Conservation (phyloP, 2,329 filamentous ascomycete species). For the Neurospora crassa region DNA sequence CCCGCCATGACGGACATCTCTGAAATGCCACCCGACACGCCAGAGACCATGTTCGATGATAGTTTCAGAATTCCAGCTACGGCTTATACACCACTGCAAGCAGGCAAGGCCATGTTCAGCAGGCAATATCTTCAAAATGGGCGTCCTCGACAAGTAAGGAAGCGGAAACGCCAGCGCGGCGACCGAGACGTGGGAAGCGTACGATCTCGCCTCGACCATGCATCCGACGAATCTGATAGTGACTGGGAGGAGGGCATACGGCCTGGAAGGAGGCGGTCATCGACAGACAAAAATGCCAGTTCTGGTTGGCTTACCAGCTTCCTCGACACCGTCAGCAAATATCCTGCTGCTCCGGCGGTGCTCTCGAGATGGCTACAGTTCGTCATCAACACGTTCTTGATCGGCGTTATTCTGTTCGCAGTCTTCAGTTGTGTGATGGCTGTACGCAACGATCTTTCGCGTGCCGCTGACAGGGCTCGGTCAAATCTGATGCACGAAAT, state of each 20-base stretch:
- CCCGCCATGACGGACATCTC: conserved; percentile 49
- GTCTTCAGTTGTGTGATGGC: conserved; percentile 60
- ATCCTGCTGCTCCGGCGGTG: conserved; percentile 50
- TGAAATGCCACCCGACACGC: conserved; percentile 41
- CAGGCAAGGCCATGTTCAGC: conserved; percentile 37
- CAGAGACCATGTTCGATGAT: conserved; percentile 37
- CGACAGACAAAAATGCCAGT: conserved; percentile 4
- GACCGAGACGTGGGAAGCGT: conserved; percentile 45
- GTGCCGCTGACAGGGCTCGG: conserved; percentile 60
- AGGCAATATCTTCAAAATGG: conserved; percentile 15
- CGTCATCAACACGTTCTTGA: conserved; percentile 54
- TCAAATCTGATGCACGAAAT: conserved; percentile 64
- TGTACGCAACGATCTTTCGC: conserved; percentile 64
- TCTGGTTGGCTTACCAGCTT: conserved; percentile 32
- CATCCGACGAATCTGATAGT: conserved; percentile 41
- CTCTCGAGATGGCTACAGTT: conserved; percentile 51
- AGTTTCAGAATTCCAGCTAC: not conserved
- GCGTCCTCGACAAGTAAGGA: conserved; percentile 30
- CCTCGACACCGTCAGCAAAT: conserved; percentile 42
- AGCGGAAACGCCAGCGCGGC: conserved; percentile 41
- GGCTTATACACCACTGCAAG: conserved; percentile 30
- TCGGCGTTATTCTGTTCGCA: conserved; percentile 49
- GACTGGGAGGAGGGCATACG: conserved; percentile 24
- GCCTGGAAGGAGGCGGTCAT: conserved; percentile 18
- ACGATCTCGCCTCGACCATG: conserved; percentile 33